phyloP scores from a whole-genome alignment of 805 yeast genomes.

The Peterozyma xylosa region DNA sequence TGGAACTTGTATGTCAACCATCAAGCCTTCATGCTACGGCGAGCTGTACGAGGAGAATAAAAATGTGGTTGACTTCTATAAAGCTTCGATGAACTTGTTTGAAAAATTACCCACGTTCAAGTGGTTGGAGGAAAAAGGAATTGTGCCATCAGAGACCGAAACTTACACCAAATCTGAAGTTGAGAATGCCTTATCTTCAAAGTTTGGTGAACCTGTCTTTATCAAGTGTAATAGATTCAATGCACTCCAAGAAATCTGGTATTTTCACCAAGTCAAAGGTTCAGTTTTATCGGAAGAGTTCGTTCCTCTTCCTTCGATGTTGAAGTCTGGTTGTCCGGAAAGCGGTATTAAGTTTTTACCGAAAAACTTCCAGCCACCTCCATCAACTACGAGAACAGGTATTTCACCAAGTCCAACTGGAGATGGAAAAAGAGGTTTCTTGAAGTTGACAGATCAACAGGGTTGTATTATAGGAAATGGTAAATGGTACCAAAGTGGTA shows the following conservation, averaged over 20 bases:
- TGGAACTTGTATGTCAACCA: slow-evolving; percentile 84
- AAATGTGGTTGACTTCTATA: slow-evolving; percentile 65
- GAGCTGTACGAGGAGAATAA: slow-evolving; percentile 20
- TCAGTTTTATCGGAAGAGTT: slow-evolving; percentile 62
- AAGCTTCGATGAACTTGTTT: slow-evolving; percentile 50
- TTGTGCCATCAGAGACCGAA: slow-evolving; percentile 51
- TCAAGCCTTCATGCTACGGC: slow-evolving; percentile 65
- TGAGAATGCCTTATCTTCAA: slow-evolving; percentile 39
- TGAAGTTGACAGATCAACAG: slow-evolving; percentile 39
- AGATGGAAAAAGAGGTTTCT: slow-evolving; percentile 31
- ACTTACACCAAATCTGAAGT: slow-evolving; percentile 55
- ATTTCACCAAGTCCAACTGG: slow-evolving; percentile 24
- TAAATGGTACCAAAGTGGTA: slow-evolving; percentile 72
- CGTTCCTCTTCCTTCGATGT: slow-evolving; percentile 50
- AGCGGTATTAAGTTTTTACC: slow-evolving; percentile 68
- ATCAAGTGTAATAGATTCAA: slow-evolving; percentile 50
- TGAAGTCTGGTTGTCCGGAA: slow-evolving; percentile 58
- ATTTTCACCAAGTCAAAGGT: slow-evolving; percentile 70
- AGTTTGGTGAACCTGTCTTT: slow-evolving; percentile 50
- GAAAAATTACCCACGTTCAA: slow-evolving; percentile 57
- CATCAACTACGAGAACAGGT: slow-evolving; percentile 20
- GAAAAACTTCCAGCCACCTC: slow-evolving; percentile 28
- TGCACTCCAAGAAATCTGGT: slow-evolving; percentile 67
- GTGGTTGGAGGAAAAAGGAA: slow-evolving; percentile 61
- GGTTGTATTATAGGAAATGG: slow-evolving; percentile 88